These are phyloP conservation scores for Pythium aphanidermatum DNA, from an alignment of 352 stramenopile species.

Conservation along the genomic window DNA sequence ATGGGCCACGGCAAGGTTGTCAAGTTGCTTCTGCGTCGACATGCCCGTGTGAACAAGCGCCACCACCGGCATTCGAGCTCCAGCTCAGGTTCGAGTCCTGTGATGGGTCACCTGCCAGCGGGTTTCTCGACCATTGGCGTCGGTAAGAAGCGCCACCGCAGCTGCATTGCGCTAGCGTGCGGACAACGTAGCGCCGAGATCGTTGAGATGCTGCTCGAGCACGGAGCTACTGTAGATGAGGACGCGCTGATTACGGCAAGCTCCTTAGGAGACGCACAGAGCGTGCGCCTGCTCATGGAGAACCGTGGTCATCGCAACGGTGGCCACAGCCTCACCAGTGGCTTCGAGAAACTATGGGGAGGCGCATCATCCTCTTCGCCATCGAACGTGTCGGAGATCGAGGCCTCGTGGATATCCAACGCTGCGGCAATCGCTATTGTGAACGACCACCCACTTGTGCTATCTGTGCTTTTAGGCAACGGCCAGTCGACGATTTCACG, in stretches of 20 bases:
- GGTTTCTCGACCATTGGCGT: neutral
- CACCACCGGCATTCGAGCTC: neutral
- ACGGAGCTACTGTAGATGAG: constrained; percentile 54
- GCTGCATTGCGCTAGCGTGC: constrained; percentile 47
- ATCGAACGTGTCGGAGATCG: constrained; percentile 27
- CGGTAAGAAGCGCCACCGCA: constrained; percentile 35
- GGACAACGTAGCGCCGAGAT: constrained; percentile 35
- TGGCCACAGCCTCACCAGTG: constrained; percentile 6
- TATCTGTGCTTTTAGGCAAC: constrained; percentile 47
- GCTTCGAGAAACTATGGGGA: constrained; percentile 16
- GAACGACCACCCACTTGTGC: constrained; percentile 33
- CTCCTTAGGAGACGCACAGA: constrained; percentile 31
- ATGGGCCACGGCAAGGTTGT: constrained; percentile 42
- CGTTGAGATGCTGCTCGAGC: constrained; percentile 52
- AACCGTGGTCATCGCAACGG: too few species aligned
- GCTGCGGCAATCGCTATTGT: constrained; percentile 41
- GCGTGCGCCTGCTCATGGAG: constrained; percentile 34
- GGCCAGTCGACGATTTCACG: constrained; percentile 26
- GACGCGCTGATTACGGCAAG: constrained; percentile 44
- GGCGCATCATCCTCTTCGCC: neutral
- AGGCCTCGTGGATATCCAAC: constrained; percentile 29
- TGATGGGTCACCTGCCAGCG: neutral
- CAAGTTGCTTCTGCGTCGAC: constrained; percentile 53
- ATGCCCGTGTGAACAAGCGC: constrained; percentile 47
- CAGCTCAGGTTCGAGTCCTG: neutral